Conservation (phyloP, 2,329 filamentous ascomycete species). For the Penicillium sp. region DNA sequence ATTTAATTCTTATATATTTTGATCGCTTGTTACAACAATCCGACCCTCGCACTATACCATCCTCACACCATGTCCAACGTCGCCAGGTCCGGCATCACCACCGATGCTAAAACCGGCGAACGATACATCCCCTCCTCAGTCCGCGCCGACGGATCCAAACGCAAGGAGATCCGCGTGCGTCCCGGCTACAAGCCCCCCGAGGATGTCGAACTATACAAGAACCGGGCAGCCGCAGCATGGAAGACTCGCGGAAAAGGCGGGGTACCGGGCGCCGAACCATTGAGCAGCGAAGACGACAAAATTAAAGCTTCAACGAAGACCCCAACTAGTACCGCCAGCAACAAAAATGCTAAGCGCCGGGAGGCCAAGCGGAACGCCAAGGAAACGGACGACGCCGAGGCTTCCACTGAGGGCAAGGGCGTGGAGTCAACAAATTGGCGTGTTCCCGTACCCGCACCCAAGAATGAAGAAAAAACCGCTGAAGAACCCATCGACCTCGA, state of each 20-base stretch:
- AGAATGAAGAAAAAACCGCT: conserved; percentile 29
- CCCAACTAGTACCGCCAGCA: conserved; percentile 54
- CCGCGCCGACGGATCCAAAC: conserved; percentile 83
- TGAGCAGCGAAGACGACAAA: conserved; percentile 55
- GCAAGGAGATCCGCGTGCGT: conserved; percentile 89
- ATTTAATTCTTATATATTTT: neutral
- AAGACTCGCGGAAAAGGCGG: conserved; percentile 70
- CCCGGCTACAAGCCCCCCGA: conserved; percentile 93
- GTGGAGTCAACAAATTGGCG: conserved; percentile 36
- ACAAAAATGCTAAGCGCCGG: conserved; percentile 82
- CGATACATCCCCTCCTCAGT: conserved; percentile 86
- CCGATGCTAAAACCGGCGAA: conserved; percentile 71
- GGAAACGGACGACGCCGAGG: conserved; percentile 54
- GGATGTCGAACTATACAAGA: conserved; percentile 95
- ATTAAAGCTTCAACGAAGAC: conserved; percentile 36
- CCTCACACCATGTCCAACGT: conserved; percentile 12
- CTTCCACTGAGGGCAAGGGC: conserved; percentile 24
- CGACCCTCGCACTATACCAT: neutral
- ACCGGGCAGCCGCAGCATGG: conserved; percentile 80
- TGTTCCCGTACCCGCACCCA: conserved; percentile 18
- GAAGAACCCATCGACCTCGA: conserved; percentile 60
- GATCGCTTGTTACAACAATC: neutral
- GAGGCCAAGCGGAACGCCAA: conserved; percentile 65
- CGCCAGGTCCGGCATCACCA: conserved; percentile 66
- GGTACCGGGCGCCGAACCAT: conserved; percentile 68